Percentiles rank a stretch among this genome's conserved stretches.
Evolutionary conservation across 768 basidiomycete species (phyloP).

Genomic region (Boletus fagicola): DNA sequence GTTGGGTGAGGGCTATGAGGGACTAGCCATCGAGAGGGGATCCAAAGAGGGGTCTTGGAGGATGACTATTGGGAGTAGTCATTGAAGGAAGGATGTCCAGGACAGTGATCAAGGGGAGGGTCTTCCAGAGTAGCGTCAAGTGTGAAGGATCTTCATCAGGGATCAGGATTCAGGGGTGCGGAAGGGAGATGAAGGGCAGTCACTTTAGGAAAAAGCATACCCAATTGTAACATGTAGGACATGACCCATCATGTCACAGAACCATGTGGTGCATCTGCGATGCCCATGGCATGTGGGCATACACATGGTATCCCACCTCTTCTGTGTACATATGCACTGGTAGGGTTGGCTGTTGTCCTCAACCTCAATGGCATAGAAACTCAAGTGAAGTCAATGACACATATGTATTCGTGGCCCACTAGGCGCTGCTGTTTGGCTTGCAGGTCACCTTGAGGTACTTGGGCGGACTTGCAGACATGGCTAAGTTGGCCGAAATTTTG

Average conservation of each 20-base stretch:
- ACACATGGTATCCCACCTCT: slow-evolving; percentile 38
- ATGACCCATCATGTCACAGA: neutral
- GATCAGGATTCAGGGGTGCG: too few species aligned
- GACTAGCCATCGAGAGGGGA: too few species aligned
- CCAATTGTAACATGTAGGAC: neutral
- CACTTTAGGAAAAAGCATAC: too few species aligned
- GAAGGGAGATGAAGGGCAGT: too few species aligned
- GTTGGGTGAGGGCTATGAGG: too few species aligned
- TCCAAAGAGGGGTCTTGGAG: too few species aligned
- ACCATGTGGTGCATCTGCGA: slow-evolving; percentile 36
- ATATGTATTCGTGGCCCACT: slow-evolving; percentile 17
- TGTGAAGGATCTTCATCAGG: too few species aligned
- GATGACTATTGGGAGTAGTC: too few species aligned
- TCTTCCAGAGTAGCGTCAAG: too few species aligned
- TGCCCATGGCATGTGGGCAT: slow-evolving; percentile 39
- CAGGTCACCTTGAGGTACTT: slow-evolving; percentile 40
- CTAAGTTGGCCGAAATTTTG: slow-evolving; percentile 20
- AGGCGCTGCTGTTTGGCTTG: slow-evolving; percentile 37
- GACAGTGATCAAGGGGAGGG: too few species aligned
- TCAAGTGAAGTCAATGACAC: slow-evolving; percentile 23
- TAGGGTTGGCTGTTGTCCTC: slow-evolving; percentile 22
- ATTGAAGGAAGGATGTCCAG: too few species aligned
- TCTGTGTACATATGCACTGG: slow-evolving; percentile 36
- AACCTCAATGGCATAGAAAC: slow-evolving; percentile 25
- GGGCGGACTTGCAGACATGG: slow-evolving; percentile 27